Evolutionary conservation across 2,329 filamentous ascomycete genomes (phyloP), one percentile per base, ranked within the genome.

Genomic region (Plectosphaerella plurivora): DNA sequence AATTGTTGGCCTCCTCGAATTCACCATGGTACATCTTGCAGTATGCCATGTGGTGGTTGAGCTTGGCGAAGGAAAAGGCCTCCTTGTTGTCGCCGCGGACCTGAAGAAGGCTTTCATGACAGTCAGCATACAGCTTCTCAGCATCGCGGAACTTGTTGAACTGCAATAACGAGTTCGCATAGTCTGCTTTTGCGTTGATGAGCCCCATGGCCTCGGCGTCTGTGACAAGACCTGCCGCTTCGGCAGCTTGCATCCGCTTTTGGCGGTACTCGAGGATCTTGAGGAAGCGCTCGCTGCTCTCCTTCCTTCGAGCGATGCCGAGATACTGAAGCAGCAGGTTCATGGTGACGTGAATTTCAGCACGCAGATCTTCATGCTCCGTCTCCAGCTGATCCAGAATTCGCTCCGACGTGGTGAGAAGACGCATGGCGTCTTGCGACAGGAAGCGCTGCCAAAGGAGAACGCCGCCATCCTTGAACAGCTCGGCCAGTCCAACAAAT

Each of bases 391-490:
- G 41, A 24, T 58, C 50, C 9, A 58, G 46, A 25, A 59, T 53
- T n/a, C 33, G 47, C 42, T 59, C 57, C 20, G 57, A 55, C 3
- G 57, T 49, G 9, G 47, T 53, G 9, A 59, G 45, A 24, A 59
- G 54, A 4, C 50, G 47, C 28, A 56, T 51, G 4, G 50, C 57
- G 28, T 59, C 57, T 24, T 47, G 51, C 5, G 46, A 47, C 15
- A 59, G 15, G 37, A 53, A 55, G 12, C 55, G 51, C 48, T 59
- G 50, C 57, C 57, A 59, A 22, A 59, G 36, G 20, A 56, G 39
- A n/a, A 59, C 53, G 9, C 57, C 57, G 22, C 53, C 57, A 36
- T 59, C 57, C 12, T 51, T 50, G 44, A 58, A 57, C 10, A 59
- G 44, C 48, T 56, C 50, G 1, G 57, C 57, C 14, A 59, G 47